Conservation (phyloP, 768 basidiomycete species). For the Trametes coccinea region DNA sequence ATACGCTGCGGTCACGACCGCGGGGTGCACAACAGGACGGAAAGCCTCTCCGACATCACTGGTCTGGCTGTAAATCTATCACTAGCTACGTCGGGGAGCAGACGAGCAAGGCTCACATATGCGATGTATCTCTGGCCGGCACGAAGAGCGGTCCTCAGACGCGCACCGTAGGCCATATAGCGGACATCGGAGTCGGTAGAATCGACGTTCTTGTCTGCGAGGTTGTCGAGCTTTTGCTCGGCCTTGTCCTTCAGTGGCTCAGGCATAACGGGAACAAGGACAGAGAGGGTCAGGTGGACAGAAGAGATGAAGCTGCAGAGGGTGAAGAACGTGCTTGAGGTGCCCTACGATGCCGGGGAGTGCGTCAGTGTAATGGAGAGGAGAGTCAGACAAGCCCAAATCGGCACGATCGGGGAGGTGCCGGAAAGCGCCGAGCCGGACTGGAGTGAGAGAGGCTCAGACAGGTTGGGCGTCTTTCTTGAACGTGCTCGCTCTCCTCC, state of each 20-base stretch:
- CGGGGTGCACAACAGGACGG: conserved; percentile 72
- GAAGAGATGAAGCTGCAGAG: neutral
- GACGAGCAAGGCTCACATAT: conserved; percentile 53
- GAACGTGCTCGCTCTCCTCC: conserved; percentile 23
- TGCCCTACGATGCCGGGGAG: neutral
- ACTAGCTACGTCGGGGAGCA: conserved; percentile 9
- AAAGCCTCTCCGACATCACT: conserved; percentile 86
- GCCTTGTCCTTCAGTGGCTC: conserved; percentile 33
- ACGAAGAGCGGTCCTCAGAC: conserved; percentile 72
- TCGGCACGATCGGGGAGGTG: conserved; percentile 12
- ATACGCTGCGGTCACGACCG: conserved; percentile 74
- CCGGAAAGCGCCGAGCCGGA: conserved; percentile 16
- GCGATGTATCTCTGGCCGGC: conserved; percentile 73
- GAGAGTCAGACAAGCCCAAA: conserved; percentile 5
- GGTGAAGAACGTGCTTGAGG: conserved; percentile 9
- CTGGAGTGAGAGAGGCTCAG: neutral
- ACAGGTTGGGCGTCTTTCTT: conserved; percentile 5
- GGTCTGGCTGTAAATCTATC: conserved; percentile 46
- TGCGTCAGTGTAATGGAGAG: neutral
- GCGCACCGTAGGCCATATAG: conserved; percentile 77
- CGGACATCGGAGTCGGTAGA: conserved; percentile 68
- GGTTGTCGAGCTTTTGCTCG: conserved; percentile 50
- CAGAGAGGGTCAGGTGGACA: neutral
- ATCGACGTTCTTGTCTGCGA: conserved; percentile 65
- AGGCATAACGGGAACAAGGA: conserved; percentile 15